These are phyloP conservation scores for Bondarzewia mesenterica DNA, from an alignment of 1,284 basidiomycete species.

Conservation along the genomic window DNA sequence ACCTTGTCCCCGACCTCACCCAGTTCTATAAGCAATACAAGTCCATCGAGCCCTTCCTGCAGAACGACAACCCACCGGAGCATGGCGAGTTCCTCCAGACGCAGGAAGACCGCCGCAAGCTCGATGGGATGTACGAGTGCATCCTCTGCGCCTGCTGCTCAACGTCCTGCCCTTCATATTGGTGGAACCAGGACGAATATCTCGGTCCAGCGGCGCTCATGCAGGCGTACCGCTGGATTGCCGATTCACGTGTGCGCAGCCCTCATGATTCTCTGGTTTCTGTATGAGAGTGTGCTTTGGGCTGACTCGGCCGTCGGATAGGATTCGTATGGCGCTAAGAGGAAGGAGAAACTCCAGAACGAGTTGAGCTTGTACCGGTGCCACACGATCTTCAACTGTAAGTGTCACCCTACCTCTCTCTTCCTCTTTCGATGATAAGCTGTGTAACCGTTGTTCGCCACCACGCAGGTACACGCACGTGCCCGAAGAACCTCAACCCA, in stretches of 20 bases:
- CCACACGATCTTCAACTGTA: slow-evolving; percentile 91
- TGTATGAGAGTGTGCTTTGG: background rate
- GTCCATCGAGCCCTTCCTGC: slow-evolving; percentile 92
- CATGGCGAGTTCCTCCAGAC: slow-evolving; percentile 84
- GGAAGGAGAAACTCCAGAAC: slow-evolving; percentile 92
- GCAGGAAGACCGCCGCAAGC: slow-evolving; percentile 87
- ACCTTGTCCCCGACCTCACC: slow-evolving; percentile 87
- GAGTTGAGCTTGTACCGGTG: slow-evolving; percentile 87
- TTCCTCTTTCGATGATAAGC: background rate
- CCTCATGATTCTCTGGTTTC: background rate
- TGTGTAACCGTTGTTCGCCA: slow-evolving; percentile 2
- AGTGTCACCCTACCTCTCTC: slow-evolving; percentile 1
- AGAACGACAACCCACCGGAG: slow-evolving; percentile 86
- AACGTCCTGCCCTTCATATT: slow-evolving; percentile 93
- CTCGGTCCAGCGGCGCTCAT: slow-evolving; percentile 95
- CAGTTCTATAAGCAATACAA: slow-evolving; percentile 99
- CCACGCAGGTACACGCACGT: slow-evolving; percentile 72
- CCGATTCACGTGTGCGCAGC: slow-evolving; percentile 76
- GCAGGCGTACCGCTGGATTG: slow-evolving; percentile 97
- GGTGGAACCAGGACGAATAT: slow-evolving; percentile 99
- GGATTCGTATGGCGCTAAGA: slow-evolving; percentile 77
- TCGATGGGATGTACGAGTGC: slow-evolving; percentile 97
- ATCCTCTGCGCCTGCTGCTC: slow-evolving; percentile 94
- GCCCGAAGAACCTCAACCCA: slow-evolving; percentile 94
- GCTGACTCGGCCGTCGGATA: slow-evolving; percentile 19